Evolutionary conservation across 139 green algal species (phyloP).

Genomic region (Trebouxia sp.): DNA sequence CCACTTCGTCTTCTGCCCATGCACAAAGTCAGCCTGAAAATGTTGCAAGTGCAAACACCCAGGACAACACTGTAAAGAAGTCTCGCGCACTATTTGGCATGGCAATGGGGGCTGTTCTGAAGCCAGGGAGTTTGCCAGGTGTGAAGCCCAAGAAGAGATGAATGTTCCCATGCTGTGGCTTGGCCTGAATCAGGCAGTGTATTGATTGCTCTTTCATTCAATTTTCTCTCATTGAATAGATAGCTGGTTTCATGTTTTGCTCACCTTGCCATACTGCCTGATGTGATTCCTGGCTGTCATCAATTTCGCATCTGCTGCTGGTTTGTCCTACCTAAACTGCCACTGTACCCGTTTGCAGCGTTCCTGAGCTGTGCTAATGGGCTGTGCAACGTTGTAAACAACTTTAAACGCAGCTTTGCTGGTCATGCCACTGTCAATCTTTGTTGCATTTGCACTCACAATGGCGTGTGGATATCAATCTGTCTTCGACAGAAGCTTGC

Average conservation of each 20-base stretch:
- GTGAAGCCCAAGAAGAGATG: slow-evolving; percentile 20
- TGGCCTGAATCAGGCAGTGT: not conserved
- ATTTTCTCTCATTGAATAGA: not conserved
- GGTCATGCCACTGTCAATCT: too few species aligned
- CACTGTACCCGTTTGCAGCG: too few species aligned
- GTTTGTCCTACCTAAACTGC: not conserved
- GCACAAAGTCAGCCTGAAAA: not conserved
- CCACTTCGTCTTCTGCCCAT: not conserved
- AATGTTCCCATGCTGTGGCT: not conserved
- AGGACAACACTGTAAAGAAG: slow-evolving; percentile 12
- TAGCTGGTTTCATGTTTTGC: not conserved
- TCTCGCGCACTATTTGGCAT: slow-evolving; percentile 20
- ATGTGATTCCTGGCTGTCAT: not conserved
- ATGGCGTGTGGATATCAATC: too few species aligned
- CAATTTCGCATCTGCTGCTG: not conserved
- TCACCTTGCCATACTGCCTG: not conserved
- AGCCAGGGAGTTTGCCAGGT: slow-evolving; percentile 16
- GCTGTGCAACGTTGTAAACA: too few species aligned
- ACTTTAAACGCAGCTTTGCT: too few species aligned
- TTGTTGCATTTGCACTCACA: too few species aligned
- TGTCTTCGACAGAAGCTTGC: too few species aligned
- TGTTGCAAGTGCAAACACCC: not conserved
- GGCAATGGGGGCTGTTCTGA: slow-evolving; percentile 14
- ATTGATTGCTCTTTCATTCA: too few species aligned
- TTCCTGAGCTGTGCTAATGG: too few species aligned